Conservation (phyloP, 768 basidiomycete species). For the Phlebiopsis flavidoalba region DNA sequence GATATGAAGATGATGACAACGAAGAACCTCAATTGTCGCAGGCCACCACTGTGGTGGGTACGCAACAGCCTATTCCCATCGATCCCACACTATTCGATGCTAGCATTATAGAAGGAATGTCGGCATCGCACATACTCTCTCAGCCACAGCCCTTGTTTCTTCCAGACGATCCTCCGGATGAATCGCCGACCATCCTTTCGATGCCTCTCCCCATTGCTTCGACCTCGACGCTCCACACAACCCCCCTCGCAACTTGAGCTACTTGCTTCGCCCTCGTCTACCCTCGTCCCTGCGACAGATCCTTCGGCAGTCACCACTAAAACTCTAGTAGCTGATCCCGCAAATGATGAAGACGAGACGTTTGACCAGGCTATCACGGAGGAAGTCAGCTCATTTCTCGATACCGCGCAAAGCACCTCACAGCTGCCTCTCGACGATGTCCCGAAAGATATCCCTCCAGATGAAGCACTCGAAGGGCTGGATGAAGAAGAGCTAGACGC, state of each 20-base stretch:
- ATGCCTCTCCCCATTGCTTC: neutral
- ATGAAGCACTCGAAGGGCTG: slow-evolving; percentile 69
- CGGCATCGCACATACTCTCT: slow-evolving; percentile 31
- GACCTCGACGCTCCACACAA: slow-evolving; percentile 14
- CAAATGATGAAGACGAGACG: slow-evolving; percentile 46
- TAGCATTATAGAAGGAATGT: slow-evolving; percentile 52
- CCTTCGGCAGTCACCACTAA: neutral
- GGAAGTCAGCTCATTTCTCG: slow-evolving; percentile 66
- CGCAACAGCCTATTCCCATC: slow-evolving; percentile 30
- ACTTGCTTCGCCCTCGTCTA: neutral
- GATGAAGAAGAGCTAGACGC: slow-evolving; percentile 87
- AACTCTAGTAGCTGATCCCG: slow-evolving; percentile 7
- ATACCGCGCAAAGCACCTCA: slow-evolving; percentile 52
- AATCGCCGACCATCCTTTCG: slow-evolving; percentile 11
- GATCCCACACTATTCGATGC: slow-evolving; percentile 58
- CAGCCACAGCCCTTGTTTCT: slow-evolving; percentile 26
- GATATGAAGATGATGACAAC: slow-evolving; percentile 29
- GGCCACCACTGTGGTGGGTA: slow-evolving; percentile 17
- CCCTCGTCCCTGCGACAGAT: neutral
- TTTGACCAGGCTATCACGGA: slow-evolving; percentile 59
- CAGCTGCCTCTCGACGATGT: slow-evolving; percentile 61
- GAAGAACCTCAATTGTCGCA: slow-evolving; percentile 15
- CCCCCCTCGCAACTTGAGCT: neutral
- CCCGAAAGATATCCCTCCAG: slow-evolving; percentile 54
- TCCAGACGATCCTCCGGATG: slow-evolving; percentile 34